These are phyloP conservation scores for Carex kokanica DNA, from an alignment of 176 grass and related monocot species.

Conservation along the genomic window DNA sequence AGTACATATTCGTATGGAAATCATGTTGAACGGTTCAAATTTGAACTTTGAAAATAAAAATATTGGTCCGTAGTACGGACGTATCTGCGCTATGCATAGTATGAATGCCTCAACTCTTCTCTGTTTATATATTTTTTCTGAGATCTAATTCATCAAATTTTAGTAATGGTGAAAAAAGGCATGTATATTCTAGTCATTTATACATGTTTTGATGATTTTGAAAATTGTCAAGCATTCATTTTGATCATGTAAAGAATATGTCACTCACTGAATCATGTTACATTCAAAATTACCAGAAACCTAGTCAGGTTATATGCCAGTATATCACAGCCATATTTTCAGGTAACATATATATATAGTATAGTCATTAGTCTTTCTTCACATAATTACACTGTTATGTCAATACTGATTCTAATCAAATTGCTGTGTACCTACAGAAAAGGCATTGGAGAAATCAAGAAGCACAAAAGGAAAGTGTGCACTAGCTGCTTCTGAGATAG, in stretches of 20 bases:
- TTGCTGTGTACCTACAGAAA: slow-evolving; percentile 33
- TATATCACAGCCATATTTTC: neutral
- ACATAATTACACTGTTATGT: neutral
- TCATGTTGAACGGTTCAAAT: too few species aligned
- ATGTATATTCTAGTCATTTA: too few species aligned
- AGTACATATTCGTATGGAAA: too few species aligned
- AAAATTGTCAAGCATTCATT: neutral
- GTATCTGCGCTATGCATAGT: too few species aligned
- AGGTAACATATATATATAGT: neutral
- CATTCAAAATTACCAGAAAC: slow-evolving; percentile 1
- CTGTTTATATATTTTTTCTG: neutral
- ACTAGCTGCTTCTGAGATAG: slow-evolving; percentile 33
- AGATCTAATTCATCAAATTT: neutral
- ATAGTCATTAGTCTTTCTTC: neutral
- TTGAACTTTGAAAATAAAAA: too few species aligned
- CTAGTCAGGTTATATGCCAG: neutral
- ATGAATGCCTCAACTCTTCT: neutral
- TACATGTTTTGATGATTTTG: too few species aligned
- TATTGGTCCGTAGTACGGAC: too few species aligned
- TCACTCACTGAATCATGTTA: neutral
- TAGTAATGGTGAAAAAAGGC: too few species aligned
- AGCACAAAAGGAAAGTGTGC: slow-evolving; percentile 44
- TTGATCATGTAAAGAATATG: neutral
- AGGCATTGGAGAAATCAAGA: slow-evolving; percentile 41
- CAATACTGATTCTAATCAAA: neutral